phyloP scores from a whole-genome alignment of 2,329 filamentous ascomycete genomes.

The Calonectria pseudoreteaudii region DNA sequence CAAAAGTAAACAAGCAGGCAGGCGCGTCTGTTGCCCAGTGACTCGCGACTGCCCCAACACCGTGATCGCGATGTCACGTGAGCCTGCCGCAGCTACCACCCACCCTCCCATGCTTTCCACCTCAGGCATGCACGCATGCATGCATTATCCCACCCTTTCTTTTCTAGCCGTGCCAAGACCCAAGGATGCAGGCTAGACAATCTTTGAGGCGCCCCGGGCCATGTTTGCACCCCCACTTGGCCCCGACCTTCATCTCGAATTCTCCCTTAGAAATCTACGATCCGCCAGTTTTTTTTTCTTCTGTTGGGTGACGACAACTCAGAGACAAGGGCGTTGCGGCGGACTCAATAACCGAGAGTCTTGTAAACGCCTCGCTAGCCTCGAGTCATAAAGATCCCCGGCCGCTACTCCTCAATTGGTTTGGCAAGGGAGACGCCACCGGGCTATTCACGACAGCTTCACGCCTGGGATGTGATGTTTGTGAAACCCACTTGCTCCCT shows the following conservation, averaged over 20 bases:
- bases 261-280: slow-evolving; percentile 30
- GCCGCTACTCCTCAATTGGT: neutral
- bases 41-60: slow-evolving; percentile 3
- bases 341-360: slow-evolving; percentile 15
- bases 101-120: neutral
- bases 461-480: neutral
- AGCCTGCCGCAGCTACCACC: neutral
- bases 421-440: slow-evolving; percentile 21
- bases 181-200: neutral
- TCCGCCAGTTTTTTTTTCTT: slow-evolving; percentile 36
- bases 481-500: neutral
- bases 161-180: neutral
- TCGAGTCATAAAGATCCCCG: slow-evolving; percentile 4
- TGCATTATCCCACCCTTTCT: slow-evolving; percentile 10
- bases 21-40: slow-evolving; percentile 34
- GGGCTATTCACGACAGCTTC: slow-evolving; percentile 8
- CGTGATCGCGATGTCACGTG: slow-evolving; percentile 40
- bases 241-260: slow-evolving; percentile 23
- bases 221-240: slow-evolving; percentile 31
- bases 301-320: slow-evolving; percentile 28
- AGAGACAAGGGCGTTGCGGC: slow-evolving; percentile 22
- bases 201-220: slow-evolving; percentile 4
- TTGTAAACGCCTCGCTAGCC: slow-evolving; percentile 24
- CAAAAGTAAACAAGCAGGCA: slow-evolving; percentile 42
- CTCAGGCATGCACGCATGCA: slow-evolving; percentile 5